phyloP scores from a whole-genome alignment of 1,284 basidiomycete genomes.

The Moesziomyces sp. region DNA sequence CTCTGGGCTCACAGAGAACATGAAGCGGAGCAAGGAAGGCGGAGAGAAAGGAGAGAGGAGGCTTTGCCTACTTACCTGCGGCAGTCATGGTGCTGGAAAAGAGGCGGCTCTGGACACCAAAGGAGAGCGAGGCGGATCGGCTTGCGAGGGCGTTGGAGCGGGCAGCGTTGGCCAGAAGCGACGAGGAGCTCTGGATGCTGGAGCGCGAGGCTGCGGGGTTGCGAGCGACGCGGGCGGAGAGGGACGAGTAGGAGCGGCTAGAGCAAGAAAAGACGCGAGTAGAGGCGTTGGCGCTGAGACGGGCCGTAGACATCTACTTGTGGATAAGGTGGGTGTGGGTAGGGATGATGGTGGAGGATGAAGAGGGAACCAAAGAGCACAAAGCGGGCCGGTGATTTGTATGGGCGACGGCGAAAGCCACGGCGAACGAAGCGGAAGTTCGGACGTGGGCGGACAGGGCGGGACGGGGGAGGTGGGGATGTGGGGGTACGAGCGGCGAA shows the following conservation, averaged over 20 bases:
- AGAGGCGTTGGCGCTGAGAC: slow-evolving; percentile 36
- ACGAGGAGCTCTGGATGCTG: slow-evolving; percentile 13
- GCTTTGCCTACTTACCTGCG: slow-evolving; percentile 22
- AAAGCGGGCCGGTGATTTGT: slow-evolving; percentile 5
- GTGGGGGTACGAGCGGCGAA: slow-evolving; percentile 23
- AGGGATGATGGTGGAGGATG: not conserved
- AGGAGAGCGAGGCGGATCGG: slow-evolving; percentile 6
- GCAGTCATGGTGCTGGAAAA: slow-evolving; percentile 44
- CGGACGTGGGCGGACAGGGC: slow-evolving; percentile 3
- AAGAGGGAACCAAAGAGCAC: not conserved
- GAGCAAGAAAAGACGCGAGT: slow-evolving; percentile 28
- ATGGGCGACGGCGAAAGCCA: not conserved
- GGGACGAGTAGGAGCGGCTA: slow-evolving; percentile 32
- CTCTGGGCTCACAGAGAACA: too few relatives aligned
- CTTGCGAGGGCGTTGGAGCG: slow-evolving; percentile 10
- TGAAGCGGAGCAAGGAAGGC: too few relatives aligned
- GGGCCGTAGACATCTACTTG: slow-evolving; percentile 48
- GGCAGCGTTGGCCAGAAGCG: slow-evolving; percentile 14
- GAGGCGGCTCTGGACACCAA: slow-evolving; percentile 12
- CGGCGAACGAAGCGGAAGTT: slow-evolving; percentile 15
- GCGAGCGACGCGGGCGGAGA: slow-evolving; percentile 38
- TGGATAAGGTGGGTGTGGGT: not conserved
- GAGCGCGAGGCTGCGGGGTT: slow-evolving; percentile 17
- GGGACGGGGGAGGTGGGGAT: not conserved
- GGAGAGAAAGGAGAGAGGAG: not conserved